Evolutionary conservation across 768 basidiomycete species (phyloP), one percentile per base, ranked within the genome.

Genomic region (Pisolithus sp.): DNA sequence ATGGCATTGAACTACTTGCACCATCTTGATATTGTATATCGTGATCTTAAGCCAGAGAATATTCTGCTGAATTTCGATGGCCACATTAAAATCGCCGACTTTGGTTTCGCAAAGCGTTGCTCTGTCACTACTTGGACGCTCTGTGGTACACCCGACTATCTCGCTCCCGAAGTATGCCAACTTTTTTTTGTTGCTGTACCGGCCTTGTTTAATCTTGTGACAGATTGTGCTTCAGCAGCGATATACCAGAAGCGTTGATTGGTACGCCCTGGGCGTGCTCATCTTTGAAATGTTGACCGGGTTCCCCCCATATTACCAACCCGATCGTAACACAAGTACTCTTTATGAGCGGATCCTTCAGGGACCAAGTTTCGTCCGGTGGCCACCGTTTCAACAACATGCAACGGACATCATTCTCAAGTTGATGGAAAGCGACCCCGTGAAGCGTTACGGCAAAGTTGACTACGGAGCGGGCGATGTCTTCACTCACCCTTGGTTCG

Each of bases 241-340:
- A 6, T 98, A 99, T 66, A 95, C 94, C 65, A 95, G 96, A 68
- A 87, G 85, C 52, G 95, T 97, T 2, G 96, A 99, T 64, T 99
- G 94, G 94, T 99, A 97, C 72, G 95, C 96, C 1, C 80, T 97
- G 48, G 96, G 96, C 47, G 91, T 99, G 50, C 83, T 99, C 54
- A 88, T 94, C 51, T 99, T 89, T 66, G 96, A 99, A 70, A 97
- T 98, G 94, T 79, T 99, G 41, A 93, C 89, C 0, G 96, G 96
- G 7, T 84, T 88, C 24, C 92, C 94, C 24, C 96, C 96, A 0
- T 98, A 93, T 74, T 94, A 96, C 70, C 86, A 89, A 66, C 74
- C 79, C 23, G 90, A 92, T 63, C 81, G 75, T 44, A 89, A 92
- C 62, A 94, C 89, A 20, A 81, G 94, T 60, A 73, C 81, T 41